Percentiles rank a stretch among this genome's conserved stretches.
These are phyloP conservation scores for Diddensiella caesifluorescens DNA, from an alignment of 805 yeast genomes.

Conservation along the genomic window DNA sequence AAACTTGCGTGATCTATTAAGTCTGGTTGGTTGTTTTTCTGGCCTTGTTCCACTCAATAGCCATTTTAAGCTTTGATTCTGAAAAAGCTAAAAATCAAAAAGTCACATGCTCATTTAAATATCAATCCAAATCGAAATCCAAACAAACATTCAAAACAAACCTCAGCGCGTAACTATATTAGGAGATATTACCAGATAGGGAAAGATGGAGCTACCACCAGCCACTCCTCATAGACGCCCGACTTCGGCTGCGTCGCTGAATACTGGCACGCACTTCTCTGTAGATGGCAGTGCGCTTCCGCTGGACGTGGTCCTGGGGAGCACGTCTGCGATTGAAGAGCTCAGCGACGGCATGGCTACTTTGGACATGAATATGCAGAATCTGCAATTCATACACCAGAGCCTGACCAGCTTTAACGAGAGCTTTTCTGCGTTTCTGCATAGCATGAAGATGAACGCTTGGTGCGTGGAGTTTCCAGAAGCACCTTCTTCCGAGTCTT, in stretches of 20 bases:
- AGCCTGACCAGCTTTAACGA: slow-evolving; percentile 64
- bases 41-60: too few relatives aligned
- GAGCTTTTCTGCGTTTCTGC: slow-evolving; percentile 67
- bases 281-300: slow-evolving; percentile 17
- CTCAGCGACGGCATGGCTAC: slow-evolving; percentile 37
- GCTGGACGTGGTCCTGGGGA: slow-evolving; percentile 14
- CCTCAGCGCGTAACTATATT: too few relatives aligned
- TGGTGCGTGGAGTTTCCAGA: slow-evolving; percentile 73
- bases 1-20: too few relatives aligned
- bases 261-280: slow-evolving; percentile 16
- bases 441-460: slow-evolving; percentile 78
- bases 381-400: slow-evolving; percentile 55
- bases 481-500: slow-evolving; percentile 23
- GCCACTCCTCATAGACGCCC: slow-evolving; percentile 25
- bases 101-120: too few relatives aligned
- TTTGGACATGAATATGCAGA: slow-evolving; percentile 54
- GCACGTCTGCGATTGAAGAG: slow-evolving; percentile 23
- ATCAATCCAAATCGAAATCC: too few relatives aligned
- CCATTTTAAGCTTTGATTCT: too few relatives aligned
- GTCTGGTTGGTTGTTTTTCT: too few relatives aligned
- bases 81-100: too few relatives aligned
- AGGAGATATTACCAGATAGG: background rate
- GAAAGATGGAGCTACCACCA: slow-evolving; percentile 11
- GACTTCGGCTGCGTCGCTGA: slow-evolving; percentile 21
- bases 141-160: too few relatives aligned